A percentile compares a stretch with the other conserved stretches of the same genome.
Conservation (phyloP, 306 rosid genomes). For the Quercus robur region DNA sequence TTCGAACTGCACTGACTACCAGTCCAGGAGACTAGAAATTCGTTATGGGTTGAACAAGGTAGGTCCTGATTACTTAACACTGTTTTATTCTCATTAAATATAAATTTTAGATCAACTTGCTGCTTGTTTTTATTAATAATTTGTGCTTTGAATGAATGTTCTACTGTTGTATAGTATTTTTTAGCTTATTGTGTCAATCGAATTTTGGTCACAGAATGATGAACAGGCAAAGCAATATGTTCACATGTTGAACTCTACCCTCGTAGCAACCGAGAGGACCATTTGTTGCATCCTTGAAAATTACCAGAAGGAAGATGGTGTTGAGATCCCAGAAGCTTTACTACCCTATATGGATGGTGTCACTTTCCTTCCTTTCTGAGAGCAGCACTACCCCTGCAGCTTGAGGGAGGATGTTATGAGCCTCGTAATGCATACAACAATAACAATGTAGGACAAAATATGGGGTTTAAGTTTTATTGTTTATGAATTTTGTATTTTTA, state of each 20-base stretch:
- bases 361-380: constrained; percentile 64
- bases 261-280: constrained; percentile 91
- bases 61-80: not conserved
- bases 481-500: too few species aligned
- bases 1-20: constrained; percentile 94
- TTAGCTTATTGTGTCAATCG: not conserved
- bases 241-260: constrained; percentile 86
- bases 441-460: too few species aligned
- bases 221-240: constrained; percentile 75
- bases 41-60: constrained; percentile 95
- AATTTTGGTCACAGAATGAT: constrained; percentile 48
- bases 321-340: constrained; percentile 73
- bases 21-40: constrained; percentile 72
- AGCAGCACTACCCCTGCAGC: too few species aligned
- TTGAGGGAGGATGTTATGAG: too few species aligned
- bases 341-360: constrained; percentile 71
- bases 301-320: constrained; percentile 83
- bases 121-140: too few species aligned
- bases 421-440: too few species aligned
- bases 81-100: too few species aligned
- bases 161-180: constrained; percentile 18
- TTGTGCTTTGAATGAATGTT: not conserved
- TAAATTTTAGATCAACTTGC: too few species aligned
- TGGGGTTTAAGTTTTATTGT: too few species aligned
- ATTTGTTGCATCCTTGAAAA: constrained; percentile 91